These are phyloP conservation scores for Zanthoxylum bungeanum DNA, from an alignment of 345 rosid genomes.

Conservation along the genomic window DNA sequence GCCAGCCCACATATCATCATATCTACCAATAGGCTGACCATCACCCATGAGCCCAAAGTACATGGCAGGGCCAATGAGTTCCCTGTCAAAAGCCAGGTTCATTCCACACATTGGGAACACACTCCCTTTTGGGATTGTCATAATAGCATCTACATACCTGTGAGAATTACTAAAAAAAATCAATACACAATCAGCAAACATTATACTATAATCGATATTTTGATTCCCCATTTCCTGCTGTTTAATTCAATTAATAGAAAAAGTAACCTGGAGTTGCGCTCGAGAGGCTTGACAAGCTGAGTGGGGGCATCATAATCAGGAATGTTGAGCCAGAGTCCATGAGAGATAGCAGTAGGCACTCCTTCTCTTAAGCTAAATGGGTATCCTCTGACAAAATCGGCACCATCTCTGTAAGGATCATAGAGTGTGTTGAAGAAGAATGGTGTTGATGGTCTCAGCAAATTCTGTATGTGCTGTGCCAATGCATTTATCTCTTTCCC, in stretches of 20 bases:
- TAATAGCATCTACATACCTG: conserved; percentile 31
- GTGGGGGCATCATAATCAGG: conserved; percentile 42
- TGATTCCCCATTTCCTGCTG: too few relatives aligned
- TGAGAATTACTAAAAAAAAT: background rate
- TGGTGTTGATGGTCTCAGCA: conserved; percentile 30
- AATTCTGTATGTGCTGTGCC: conserved; percentile 32
- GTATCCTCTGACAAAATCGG: conserved; percentile 38
- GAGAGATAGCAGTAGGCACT: conserved; percentile 31
- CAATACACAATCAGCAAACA: background rate
- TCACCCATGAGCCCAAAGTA: conserved; percentile 45
- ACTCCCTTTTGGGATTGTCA: conserved; percentile 36
- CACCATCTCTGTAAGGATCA: conserved; percentile 33
- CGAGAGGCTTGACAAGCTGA: conserved; percentile 41
- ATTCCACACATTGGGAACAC: conserved; percentile 39
- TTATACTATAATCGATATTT: too few relatives aligned
- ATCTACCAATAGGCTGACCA: conserved; percentile 37
- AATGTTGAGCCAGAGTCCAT: conserved; percentile 43
- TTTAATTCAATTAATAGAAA: background rate
- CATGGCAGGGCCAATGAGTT: conserved; percentile 38
- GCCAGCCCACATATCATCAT: conserved; percentile 45
- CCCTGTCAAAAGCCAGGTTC: conserved; percentile 36
- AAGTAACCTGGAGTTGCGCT: conserved; percentile 32
- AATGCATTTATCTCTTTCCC: conserved; percentile 34
- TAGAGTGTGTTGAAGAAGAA: conserved; percentile 39
- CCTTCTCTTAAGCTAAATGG: conserved; percentile 39